phyloP scores from a whole-genome alignment of 116 monocot genomes.

The Phalaenopsis hybrid region DNA sequence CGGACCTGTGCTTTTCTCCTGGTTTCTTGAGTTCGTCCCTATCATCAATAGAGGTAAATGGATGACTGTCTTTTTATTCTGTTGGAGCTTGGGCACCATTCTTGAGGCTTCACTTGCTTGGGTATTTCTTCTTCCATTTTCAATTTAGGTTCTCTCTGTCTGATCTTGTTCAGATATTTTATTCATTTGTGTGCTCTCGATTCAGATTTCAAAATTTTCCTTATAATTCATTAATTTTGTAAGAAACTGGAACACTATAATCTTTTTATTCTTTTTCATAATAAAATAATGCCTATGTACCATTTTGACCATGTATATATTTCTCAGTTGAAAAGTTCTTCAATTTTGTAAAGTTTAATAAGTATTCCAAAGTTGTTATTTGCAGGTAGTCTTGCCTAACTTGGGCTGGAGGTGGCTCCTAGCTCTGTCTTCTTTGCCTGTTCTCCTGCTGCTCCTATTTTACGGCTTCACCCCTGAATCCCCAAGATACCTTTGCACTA shows the following conservation, averaged over 20 bases:
- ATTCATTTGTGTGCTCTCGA: background rate
- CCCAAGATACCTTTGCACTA: constrained; percentile 78
- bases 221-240: no score
- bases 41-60: constrained; percentile 61
- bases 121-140: constrained; percentile 34
- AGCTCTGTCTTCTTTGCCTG: constrained; percentile 59
- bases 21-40: constrained; percentile 88
- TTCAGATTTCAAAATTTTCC: background rate
- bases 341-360: background rate
- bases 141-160: background rate
- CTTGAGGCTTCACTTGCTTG: constrained; percentile 83
- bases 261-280: no score
- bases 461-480: constrained; percentile 61
- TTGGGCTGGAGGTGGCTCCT: constrained; percentile 86
- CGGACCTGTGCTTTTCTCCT: constrained; percentile 74
- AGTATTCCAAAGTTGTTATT: background rate
- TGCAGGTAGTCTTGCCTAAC: constrained; percentile 72
- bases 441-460: constrained; percentile 66
- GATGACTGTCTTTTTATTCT: constrained; percentile 65
- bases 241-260: no score
- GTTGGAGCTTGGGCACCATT: constrained; percentile 85
- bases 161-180: background rate
- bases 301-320: background rate
- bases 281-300: background rate
- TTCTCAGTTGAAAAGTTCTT: background rate